Percentiles rank a stretch among this genome's conserved stretches.
Evolutionary conservation across 73 alveolate genomes (phyloP).

Genomic region (Breviolum minutum): DNA sequence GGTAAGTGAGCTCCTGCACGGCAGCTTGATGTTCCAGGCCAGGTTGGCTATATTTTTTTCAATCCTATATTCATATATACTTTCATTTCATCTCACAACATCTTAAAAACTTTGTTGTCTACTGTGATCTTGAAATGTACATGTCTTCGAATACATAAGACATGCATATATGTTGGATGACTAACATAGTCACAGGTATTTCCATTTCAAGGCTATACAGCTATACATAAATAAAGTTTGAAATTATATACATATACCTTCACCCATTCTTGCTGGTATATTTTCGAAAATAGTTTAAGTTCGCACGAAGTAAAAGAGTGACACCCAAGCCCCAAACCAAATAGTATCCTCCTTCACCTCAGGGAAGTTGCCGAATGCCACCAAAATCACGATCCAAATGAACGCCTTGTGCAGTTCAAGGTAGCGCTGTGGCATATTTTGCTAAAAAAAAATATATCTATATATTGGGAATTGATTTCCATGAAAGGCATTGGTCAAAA

Average conservation of each 20-base stretch:
- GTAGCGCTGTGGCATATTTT: neutral
- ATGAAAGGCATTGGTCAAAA: too few species aligned
- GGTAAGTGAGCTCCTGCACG: neutral
- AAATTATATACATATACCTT: too few species aligned
- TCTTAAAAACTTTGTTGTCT: neutral
- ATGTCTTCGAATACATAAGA: neutral
- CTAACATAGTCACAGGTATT: too few species aligned
- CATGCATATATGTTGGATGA: neutral
- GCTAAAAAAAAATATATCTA: neutral
- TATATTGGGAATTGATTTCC: too few species aligned
- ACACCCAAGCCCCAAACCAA: neutral
- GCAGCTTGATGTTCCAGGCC: neutral
- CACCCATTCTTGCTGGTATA: too few species aligned
- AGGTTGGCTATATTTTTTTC: neutral
- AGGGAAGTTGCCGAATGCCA: neutral
- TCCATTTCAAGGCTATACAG: too few species aligned
- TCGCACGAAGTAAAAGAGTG: neutral
- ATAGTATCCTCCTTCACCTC: neutral
- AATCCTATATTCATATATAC: neutral
- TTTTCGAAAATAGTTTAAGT: too few species aligned
- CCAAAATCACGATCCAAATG: neutral
- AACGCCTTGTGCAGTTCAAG: neutral
- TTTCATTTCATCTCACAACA: neutral
- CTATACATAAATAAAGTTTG: neutral
- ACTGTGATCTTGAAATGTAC: too few species aligned